Base-by-base conservation (phyloP, 129 eudicot species). In the Flaveria brownii region DNA sequence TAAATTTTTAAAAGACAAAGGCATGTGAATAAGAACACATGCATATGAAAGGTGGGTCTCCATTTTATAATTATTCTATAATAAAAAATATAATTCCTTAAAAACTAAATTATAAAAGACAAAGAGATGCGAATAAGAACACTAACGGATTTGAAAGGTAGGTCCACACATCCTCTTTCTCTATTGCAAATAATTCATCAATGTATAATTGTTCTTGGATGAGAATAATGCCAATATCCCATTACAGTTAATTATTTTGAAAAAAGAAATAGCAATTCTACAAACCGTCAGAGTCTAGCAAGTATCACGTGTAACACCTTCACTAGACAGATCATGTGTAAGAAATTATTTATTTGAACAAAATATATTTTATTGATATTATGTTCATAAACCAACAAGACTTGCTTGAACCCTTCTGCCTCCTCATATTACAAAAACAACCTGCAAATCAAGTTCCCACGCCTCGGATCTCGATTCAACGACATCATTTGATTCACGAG, bases 271-370 rank as follows among this genome's bases (percentile, higher is more conserved):
- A 28, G 5, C 67, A 61, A 12, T 12, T 61, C 13, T 25, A 25
- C 67, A 61, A 61, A 61, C 39, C 18, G 67, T 61, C 39, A 61
- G 9, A 13, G 41, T 52, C 67, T 57, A 22, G 28, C 67, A 61
- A 61, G 9, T 61, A 61, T 61, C 9, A 8, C 41, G 42, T 61
- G 42, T 61, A 61, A 12, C 10, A 26, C 9, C 25, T 61, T 61
- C n/a, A 61, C 5, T 60, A 25, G 67, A 61, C 36, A 61, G 41
- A 61, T n/a, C 67, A 61, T 26, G 67, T 28, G 12, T 61, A 10
- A 61, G 13, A 61, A 26, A 25, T 22, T 61, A 57, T 57, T 25
- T 28, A 12, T 11, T 11, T 61, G 41, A 14, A 61, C 17, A 25
- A 61, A 57, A 25, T 2, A 12, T 61, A 26, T 28, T 59, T 61